Evolutionary conservation across 2,329 filamentous ascomycete genomes (phyloP), one percentile per base, ranked within the genome.

Genomic region (Hyphodiscus sp.): DNA sequence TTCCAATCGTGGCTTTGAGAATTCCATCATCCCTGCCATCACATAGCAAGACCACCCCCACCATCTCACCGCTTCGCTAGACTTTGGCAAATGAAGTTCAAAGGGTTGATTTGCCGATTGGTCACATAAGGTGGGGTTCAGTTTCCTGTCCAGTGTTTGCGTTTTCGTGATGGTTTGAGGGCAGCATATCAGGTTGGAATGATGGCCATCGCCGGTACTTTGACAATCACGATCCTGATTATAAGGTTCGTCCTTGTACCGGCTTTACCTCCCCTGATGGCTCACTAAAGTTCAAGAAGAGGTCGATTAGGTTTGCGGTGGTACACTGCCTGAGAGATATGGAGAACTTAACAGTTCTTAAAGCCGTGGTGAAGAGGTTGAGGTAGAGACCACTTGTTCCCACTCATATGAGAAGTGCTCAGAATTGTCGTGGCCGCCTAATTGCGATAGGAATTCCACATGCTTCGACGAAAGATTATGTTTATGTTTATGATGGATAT

Each of bases 321-420:
- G 64, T 7, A 64, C 74, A 1, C 51, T 71, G 16, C 74, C 74
- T 0, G 60, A 59, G 66, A 1, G 73, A 76, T 10, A 63, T 63
- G 46, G 65, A 65, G 7, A 65, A 63, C 33, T 58, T 71, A 20
- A 74, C 71, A 0, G 76, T 75, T 54, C 62, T 77, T 8, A 61
- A 68, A 18, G 69, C 69, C 20, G 59, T 72, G 6, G 65, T 76
- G 45, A 74, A 76, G 44, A 74, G 78, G 49, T 46, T 61, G 9
- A 53, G 61, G 19, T 63, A 76, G 76, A 69, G 77, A 49, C 76
- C 76, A 26, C 75, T 77, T 3, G 76, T 80, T 10, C 76, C 77
- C 5, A 79, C 77, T 33, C 76, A 76, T 45, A 45, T 19, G 5
- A 3, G 3, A 45, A 45, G 72, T 56, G 41, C 69, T 61, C 18